Evolutionary conservation across 2,329 filamentous ascomycete species (phyloP).

Genomic region (Calonectria pteridis): DNA sequence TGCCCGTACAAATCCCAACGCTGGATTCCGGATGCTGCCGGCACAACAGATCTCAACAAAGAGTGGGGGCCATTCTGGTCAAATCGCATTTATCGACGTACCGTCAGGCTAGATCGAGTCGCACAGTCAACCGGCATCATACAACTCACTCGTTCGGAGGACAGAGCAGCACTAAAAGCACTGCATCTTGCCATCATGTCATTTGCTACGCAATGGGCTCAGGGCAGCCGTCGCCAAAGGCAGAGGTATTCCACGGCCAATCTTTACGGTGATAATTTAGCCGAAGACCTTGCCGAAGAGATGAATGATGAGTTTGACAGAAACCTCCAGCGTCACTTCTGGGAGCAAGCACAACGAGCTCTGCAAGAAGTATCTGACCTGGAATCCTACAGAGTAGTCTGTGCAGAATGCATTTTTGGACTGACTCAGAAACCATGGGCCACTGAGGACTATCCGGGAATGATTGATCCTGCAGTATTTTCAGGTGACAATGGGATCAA

Average conservation of each 20-base stretch:
- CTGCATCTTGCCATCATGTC: constrained; percentile 42
- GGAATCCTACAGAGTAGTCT: constrained; percentile 53
- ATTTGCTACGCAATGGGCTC: constrained; percentile 43
- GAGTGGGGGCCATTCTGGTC: constrained; percentile 44
- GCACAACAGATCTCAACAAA: constrained; percentile 8
- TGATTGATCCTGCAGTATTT: constrained; percentile 19
- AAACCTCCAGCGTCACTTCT: constrained; percentile 50
- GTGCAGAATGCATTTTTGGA: constrained; percentile 54
- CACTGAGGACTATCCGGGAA: constrained; percentile 24
- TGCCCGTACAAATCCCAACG: constrained; percentile 39
- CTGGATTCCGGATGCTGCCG: constrained; percentile 15
- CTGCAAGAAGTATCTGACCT: constrained; percentile 50
- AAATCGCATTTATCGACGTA: constrained; percentile 42
- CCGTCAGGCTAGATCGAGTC: constrained; percentile 38
- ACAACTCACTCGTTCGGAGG: constrained; percentile 32
- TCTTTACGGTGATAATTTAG: constrained; percentile 11
- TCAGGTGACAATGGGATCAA: background rate
- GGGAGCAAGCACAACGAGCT: constrained; percentile 51
- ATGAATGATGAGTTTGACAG: constrained; percentile 52
- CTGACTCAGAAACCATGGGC: constrained; percentile 50
- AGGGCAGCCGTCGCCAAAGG: constrained; percentile 43
- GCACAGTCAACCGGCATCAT: constrained; percentile 37
- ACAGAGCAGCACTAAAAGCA: constrained; percentile 33
- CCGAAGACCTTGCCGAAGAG: constrained; percentile 36
- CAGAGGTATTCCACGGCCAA: constrained; percentile 28